Evolutionary conservation across 2,329 filamentous ascomycete species (phyloP).

Genomic region (Bertia moriformis): DNA sequence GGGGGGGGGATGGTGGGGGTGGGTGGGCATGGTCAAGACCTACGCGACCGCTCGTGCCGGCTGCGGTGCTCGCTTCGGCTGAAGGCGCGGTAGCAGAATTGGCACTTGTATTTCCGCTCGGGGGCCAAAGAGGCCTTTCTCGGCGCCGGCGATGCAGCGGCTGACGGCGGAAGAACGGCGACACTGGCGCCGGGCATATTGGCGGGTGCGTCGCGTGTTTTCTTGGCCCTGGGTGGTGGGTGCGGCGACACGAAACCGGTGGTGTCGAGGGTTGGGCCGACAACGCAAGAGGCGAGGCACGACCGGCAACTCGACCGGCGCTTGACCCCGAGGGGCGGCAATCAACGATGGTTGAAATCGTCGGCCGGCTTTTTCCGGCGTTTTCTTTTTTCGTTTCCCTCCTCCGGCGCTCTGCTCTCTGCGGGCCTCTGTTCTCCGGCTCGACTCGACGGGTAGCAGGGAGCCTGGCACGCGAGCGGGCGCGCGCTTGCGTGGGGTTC

Average conservation of each 20-base stretch:
- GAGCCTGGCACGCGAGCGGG: no score
- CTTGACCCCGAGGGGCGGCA: background rate
- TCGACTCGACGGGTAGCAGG: slow-evolving; percentile 44
- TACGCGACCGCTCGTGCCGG: slow-evolving; percentile 95
- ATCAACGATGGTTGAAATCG: background rate
- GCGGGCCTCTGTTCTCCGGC: slow-evolving; percentile 32
- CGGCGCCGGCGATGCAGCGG: slow-evolving; percentile 54
- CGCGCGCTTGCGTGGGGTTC: slow-evolving; percentile 58
- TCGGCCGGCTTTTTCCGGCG: background rate
- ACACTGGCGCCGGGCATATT: slow-evolving; percentile 17
- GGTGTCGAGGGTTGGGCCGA: no score
- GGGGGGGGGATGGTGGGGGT: slow-evolving; percentile 4
- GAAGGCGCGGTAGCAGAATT: slow-evolving; percentile 95
- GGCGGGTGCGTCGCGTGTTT: slow-evolving; percentile 3
- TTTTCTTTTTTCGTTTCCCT: background rate
- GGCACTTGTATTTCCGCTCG: slow-evolving; percentile 98
- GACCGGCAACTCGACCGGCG: background rate
- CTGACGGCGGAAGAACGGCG: slow-evolving; percentile 43
- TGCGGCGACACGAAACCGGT: background rate
- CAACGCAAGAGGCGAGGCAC: background rate
- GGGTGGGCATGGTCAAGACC: slow-evolving; percentile 29
- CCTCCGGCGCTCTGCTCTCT: background rate
- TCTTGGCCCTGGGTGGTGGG: slow-evolving; percentile 3
- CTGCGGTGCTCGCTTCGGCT: slow-evolving; percentile 94
- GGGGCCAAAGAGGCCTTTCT: slow-evolving; percentile 66